These are phyloP conservation scores for Talaromyces sp. DNA, from an alignment of 2,329 filamentous ascomycete genomes.

Conservation along the genomic window DNA sequence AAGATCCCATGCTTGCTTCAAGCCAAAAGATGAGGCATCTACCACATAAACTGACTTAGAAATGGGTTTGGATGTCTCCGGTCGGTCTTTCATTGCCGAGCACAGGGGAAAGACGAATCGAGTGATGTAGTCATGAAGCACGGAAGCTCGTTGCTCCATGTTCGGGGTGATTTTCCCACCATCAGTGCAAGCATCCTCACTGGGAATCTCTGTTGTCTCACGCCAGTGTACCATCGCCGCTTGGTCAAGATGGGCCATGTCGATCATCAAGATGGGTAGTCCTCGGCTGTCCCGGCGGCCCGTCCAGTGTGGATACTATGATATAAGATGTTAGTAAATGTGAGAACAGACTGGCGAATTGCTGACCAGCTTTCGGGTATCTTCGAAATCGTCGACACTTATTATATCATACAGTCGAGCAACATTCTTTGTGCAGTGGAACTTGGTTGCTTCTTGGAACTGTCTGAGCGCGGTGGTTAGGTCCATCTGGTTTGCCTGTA, in stretches of 20 bases:
- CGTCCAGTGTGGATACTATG: conserved; percentile 32
- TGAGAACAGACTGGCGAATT: not conserved
- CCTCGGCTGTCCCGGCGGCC: conserved; percentile 27
- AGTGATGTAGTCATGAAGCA: conserved; percentile 24
- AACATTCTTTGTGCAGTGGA: not conserved
- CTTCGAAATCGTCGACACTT: not conserved
- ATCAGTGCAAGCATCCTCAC: not conserved
- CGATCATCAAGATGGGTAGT: conserved; percentile 26
- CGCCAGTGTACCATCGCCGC: conserved; percentile 23
- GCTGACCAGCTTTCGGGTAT: not conserved
- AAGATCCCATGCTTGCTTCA: conserved; percentile 28
- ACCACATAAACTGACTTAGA: conserved; percentile 26
- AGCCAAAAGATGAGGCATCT: conserved; percentile 23
- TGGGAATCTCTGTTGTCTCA: conserved; percentile 17
- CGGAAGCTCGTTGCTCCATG: conserved; percentile 26
- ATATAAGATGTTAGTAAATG: not conserved
- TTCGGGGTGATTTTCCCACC: conserved; percentile 12
- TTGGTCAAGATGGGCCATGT: conserved; percentile 22
- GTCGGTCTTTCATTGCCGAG: conserved; percentile 23
- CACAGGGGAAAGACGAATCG: conserved; percentile 29
- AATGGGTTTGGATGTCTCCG: conserved; percentile 15
- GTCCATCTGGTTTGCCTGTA: not conserved
- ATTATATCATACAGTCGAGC: not conserved
- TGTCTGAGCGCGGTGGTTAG: not conserved
- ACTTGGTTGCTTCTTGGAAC: not conserved